These are phyloP conservation scores for Byssochlamys sp. DNA, from an alignment of 2,329 filamentous ascomycete genomes.

Conservation along the genomic window DNA sequence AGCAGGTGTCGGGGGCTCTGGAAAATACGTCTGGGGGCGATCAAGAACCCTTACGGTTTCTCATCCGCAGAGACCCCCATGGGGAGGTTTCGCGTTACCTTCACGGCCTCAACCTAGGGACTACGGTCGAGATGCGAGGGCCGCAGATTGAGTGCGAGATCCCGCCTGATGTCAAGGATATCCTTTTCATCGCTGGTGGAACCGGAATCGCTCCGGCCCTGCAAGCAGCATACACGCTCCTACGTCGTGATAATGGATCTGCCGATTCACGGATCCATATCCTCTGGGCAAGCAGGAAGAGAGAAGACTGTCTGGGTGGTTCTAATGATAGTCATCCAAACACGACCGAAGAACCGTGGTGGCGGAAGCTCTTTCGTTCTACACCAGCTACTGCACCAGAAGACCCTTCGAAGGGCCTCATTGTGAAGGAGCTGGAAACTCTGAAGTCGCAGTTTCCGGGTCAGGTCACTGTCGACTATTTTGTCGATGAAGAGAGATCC, in stretches of 20 bases:
- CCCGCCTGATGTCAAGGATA: conserved; percentile 44
- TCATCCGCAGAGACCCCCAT: conserved; percentile 66
- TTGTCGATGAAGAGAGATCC: conserved; percentile 68
- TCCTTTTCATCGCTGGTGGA: conserved; percentile 82
- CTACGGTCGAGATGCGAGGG: conserved; percentile 65
- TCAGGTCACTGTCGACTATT: conserved; percentile 59
- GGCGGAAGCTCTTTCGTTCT: conserved; percentile 19
- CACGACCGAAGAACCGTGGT: conserved; percentile 16
- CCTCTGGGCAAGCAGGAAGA: conserved; percentile 68
- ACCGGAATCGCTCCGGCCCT: conserved; percentile 86
- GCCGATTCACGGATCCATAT: conserved; percentile 52
- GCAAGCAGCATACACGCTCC: conserved; percentile 61
- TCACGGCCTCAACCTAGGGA: conserved; percentile 52
- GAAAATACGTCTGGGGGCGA: conserved; percentile 5
- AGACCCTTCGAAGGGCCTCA: conserved; percentile 16
- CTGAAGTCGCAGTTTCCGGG: conserved; percentile 51
- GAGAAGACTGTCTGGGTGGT: conserved; percentile 57
- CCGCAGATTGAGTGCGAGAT: conserved; percentile 62
- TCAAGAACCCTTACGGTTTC: conserved; percentile 52
- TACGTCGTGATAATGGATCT: conserved; percentile 18
- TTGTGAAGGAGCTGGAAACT: conserved; percentile 54
- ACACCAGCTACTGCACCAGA: conserved; percentile 2
- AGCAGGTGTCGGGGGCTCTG: conserved; percentile 7
- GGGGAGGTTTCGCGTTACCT: conserved; percentile 85
- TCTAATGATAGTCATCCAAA: conserved; percentile 39